Evolutionary conservation across 768 basidiomycete species (phyloP), one percentile per base, ranked within the genome.

Genomic region (Agrocybe pediades): DNA sequence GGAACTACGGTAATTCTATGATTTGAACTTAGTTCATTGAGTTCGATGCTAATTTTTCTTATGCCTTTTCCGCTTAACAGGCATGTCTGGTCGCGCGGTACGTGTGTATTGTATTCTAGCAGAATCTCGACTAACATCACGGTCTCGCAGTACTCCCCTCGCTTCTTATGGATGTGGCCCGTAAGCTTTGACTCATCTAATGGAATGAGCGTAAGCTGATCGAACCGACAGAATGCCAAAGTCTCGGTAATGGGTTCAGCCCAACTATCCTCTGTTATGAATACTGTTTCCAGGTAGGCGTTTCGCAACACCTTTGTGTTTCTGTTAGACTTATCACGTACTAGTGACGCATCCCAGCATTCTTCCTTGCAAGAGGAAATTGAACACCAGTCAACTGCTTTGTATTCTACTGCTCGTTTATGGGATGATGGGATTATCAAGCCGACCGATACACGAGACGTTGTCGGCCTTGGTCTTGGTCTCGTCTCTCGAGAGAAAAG

Each of bases 121-220:
- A 45, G 47, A 33, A 42, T 19, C 54, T 56, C 20, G n/a, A 42
- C 33, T 49, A 13, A 21, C 25, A 13, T 40, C 23, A 40, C 45
- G 15, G 48, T 51, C 16, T 52, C 44, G 33, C 46, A 95, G 86
- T 98, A 96, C 71, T 93, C 91, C 4, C 95, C 95, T 16, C 81
- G 93, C 55, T 97, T 98, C 80, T 71, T 98, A 47, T 98, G 92
- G 91, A 95, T 95, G 92, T 98, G 95, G 95, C 95, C 95, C 53
- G 90, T 92, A 71, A 63, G 88, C 74, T 40, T 49, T n/a, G 29
- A 53, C 46, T 46, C 55, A 27, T 36, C 19, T 46, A 0, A 7
- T 46, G 2, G 39, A 42, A 43, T 30, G n/a, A 27, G 24, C n/a
- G 11, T 15, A 45, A 41, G 25, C 50, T 55, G 19, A 55, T 52